A percentile compares a stretch with the other conserved stretches of the same genome.
Evolutionary conservation across 106 monocot species (phyloP).

Genomic region (Dendrobium huoshanense): DNA sequence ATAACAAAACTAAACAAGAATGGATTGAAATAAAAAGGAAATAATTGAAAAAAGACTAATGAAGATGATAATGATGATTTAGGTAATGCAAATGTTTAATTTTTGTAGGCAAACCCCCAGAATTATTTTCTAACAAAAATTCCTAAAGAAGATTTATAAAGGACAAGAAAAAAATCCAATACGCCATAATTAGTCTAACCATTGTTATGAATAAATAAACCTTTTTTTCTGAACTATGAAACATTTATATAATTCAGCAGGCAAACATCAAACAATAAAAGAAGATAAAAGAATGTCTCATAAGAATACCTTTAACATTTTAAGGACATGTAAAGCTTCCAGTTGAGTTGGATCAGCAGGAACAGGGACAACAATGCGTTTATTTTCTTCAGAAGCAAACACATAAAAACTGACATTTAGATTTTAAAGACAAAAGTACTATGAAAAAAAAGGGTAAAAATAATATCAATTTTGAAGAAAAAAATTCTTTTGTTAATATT

Average conservation of each 20-base stretch:
- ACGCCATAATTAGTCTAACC: too few species aligned
- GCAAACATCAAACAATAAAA: background rate
- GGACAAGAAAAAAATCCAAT: too few species aligned
- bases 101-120: too few species aligned
- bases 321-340: conserved; percentile 58
- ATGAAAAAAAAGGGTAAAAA: background rate
- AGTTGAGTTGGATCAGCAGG: conserved; percentile 61
- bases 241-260: background rate
- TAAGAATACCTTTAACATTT: conserved; percentile 62
- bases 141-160: too few species aligned
- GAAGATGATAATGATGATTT: too few species aligned
- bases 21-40: too few species aligned
- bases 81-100: too few species aligned
- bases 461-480: background rate
- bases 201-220: too few species aligned
- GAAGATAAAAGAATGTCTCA: conserved; percentile 2
- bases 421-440: background rate
- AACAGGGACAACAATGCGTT: conserved; percentile 28
- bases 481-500: background rate
- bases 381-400: conserved; percentile 24
- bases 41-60: too few species aligned
- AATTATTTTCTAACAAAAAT: too few species aligned
- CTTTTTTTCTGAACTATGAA: background rate
- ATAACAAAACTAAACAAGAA: too few species aligned
- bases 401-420: background rate